Base-by-base conservation (phyloP, 345 rosid species). In the Aquilaria malaccensis region DNA sequence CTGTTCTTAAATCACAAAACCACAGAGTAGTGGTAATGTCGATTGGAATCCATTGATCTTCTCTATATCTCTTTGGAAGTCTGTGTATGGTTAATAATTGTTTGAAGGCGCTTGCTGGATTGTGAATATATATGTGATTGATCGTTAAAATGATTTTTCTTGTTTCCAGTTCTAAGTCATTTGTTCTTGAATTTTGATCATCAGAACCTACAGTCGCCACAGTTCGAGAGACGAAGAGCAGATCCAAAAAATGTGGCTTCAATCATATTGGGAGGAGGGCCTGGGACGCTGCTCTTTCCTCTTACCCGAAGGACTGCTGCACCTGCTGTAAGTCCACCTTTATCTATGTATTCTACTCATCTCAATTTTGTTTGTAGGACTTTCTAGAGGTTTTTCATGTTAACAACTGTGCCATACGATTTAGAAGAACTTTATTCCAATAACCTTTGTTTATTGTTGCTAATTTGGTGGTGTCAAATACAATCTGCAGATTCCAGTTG, bases 231-330 rank as follows among this genome's bases (percentile, higher is more conserved):
- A 69, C 61, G 50, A 57, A 83, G 67, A 72, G 88, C 79, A 33
- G 92, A 90, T 65, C 95, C 95, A 0, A 83, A 90, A 66, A 87
- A 85, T 60, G 87, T 90, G n/a, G 97, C 88, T 64, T 79, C 95
- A 1, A 72, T 90, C 73, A 85, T 90, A 79, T 66, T 90, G 45
- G 97, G 97, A 63, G 97, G 97, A 63, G 97, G 97, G 58, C 76
- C 86, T 30, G 97, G 97, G 67, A 81, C 83, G 74, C 79, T 83
- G 31, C 89, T 90, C 63, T 85, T 87, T 67, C 97, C 97, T 56
- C 95, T 90, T 29, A 90, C 97, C 60, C 72, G 66, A 77, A 83
- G 90, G 69, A 74, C 95, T 29, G 97, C 97, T 32, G 82, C 87
- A 49, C 97, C 97, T 4, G 97, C 97, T 63, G 97, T 90, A 74